Conservation (phyloP, 2,329 filamentous ascomycete genomes). For the Mycosphaerella arachidis region DNA sequence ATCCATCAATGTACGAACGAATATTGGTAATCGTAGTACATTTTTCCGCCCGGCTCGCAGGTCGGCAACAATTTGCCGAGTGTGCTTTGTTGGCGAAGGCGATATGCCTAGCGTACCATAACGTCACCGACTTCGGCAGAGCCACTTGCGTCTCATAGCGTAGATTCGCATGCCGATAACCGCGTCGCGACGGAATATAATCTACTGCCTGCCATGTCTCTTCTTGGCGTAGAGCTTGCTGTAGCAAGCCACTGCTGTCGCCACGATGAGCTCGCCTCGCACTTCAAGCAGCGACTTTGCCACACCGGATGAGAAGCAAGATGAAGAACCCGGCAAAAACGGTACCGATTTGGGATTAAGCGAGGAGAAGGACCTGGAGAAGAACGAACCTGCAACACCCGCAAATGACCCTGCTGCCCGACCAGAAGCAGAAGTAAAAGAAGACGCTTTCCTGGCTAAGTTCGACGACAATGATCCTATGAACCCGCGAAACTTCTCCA, state of each 20-base stretch:
- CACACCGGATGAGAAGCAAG: not conserved
- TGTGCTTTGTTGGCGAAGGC: not conserved
- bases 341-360: not conserved
- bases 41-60: not conserved
- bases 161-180: not conserved
- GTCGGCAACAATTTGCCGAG: not conserved
- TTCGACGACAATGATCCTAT: slow-evolving; percentile 35
- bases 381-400: slow-evolving; percentile 7
- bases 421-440: not conserved
- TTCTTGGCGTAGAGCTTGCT: not conserved
- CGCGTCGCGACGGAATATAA: not conserved
- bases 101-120: not conserved
- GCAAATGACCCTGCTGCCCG: not conserved
- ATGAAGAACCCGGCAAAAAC: not conserved
- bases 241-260: not conserved
- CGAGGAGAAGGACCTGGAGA: slow-evolving; percentile 11
- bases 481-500: slow-evolving; percentile 48
- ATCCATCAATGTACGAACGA: too few species aligned
- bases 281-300: not conserved
- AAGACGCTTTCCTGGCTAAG: slow-evolving; percentile 24
- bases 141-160: not conserved
- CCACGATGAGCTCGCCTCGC: not conserved
- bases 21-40: too few species aligned
- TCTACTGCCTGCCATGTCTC: not conserved
- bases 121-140: slow-evolving; percentile 1